Conservation (phyloP, 148 eudicot species). For the Rhododendron simsii region DNA sequence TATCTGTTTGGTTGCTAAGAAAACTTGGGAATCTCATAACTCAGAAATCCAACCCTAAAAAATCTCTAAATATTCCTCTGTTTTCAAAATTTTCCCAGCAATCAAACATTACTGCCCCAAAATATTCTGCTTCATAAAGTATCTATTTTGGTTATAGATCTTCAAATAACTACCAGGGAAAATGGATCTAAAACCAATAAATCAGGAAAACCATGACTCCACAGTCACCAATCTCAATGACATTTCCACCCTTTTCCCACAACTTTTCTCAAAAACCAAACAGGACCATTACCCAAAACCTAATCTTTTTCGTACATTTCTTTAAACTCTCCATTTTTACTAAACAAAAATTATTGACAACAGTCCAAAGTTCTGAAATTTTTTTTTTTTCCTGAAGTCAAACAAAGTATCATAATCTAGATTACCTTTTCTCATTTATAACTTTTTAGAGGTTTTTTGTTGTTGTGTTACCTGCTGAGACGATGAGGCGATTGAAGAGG, state of each 20-base stretch:
- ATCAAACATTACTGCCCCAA: background rate
- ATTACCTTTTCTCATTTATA: background rate
- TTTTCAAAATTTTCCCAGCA: slow-evolving; percentile 7
- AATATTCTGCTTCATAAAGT: background rate
- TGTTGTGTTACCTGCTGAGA: slow-evolving; percentile 25
- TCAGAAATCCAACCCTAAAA: background rate
- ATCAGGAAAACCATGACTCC: background rate
- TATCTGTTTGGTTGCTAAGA: background rate
- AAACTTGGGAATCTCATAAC: slow-evolving; percentile 1
- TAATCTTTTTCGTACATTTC: background rate
- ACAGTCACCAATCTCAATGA: background rate
- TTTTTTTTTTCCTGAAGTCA: background rate
- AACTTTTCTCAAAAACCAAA: slow-evolving; percentile 3
- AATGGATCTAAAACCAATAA: slow-evolving; percentile 1
- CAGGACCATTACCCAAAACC: background rate
- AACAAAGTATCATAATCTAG: background rate
- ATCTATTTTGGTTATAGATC: background rate
- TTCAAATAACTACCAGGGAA: background rate
- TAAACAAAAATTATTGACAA: background rate
- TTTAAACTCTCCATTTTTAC: background rate
- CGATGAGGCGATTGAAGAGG: slow-evolving; percentile 35
- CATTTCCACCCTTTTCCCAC: background rate
- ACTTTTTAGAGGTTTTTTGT: background rate
- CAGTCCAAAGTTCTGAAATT: background rate
- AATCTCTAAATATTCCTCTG: background rate